Base-by-base conservation (phyloP, 129 eudicot genomes). In the Chrysanthemum makinoi region DNA sequence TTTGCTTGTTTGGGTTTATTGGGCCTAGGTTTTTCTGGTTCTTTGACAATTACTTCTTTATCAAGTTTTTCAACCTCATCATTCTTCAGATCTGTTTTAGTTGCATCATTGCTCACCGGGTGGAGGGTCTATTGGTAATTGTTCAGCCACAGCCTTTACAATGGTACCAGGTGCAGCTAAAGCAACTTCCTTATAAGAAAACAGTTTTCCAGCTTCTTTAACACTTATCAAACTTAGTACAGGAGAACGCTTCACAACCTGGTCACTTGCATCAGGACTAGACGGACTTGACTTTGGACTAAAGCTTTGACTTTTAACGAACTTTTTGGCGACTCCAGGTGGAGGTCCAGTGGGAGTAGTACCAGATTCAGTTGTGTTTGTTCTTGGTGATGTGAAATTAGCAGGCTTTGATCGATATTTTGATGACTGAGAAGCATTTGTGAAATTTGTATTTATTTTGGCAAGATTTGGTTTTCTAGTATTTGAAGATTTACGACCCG, bases 161-260 rank as follows among this genome's bases (percentile, higher is more conserved):
- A 93, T 89, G 62, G 82, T 89, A 68, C 98, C 98, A 48, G 98
- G 98, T 53, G 88, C 90, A 53, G 96, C 98, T 68, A 93, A 71
- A 72, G 98, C 98, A 73, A 93, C 98, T 82, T 93, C 98, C 77
- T 93, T 93, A 83, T 93, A 93, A 12, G 98, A 93, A 82, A 93
- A 93, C 56, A 83, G 84, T 72, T 93, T 93, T 65, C 96, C 90
- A 57, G 98, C 88, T 70, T 84, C 85, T 66, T 91, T 86, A 58
- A 86, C 87, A 73, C 86, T 88, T 30, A 81, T 78, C 6, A 95
- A 80, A 70, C 86, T 81, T 66, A 81, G 73, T 59, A 82, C 70
- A 10, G 89, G 81, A 51, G 84, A 78, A 26, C 82, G 84, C 70
- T 82, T 88, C 35, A 78, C 76, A 54, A 60, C 80, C 77, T 73